Evolutionary conservation across 106 monocot genomes (phyloP), one percentile per base, ranked within the genome.

Genomic region (Acanthochlamys bracteata): DNA sequence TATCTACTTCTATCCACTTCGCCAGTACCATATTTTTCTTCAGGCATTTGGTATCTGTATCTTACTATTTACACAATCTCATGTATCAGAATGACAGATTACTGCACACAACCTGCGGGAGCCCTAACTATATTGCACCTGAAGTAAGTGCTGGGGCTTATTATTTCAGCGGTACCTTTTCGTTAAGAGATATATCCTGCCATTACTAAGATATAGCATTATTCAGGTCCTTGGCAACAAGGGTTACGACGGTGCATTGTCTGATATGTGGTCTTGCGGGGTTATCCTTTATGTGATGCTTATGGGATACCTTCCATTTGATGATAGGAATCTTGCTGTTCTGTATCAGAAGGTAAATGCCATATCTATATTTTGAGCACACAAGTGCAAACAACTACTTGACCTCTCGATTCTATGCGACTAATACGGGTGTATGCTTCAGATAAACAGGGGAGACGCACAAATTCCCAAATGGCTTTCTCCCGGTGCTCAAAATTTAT

Each of bases 241-340:
- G 80, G 91, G 96, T 24, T 98, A 98, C 45, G 85, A 98, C 72
- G 96, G 96, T 54, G 80, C 83, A 14, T 67, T 72, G 66, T 91
- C 96, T 19, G 96, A 98, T 74, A 73, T 88, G 25, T 98, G 96
- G 91, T 98, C 96, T 26, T 98, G 96, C 43, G 96, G 95, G 25
- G 96, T 98, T 39, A 92, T 92, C 58, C 75, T 98, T 3, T 92
- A 88, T 73, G 76, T 88, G 10, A 76, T 92, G 59, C 96, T 98
- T 57, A 70, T 78, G 0, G 96, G 91, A 39, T 65, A 54, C 63
- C 91, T 98, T 52, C 96, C 96, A 20, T 98, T 98, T 41, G 88
- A 91, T 47, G 96, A 98, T 60, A 73, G 96, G 60, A 98, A 98
- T 69, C 63, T 98, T 15, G 88, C 76, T 4, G 91, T 88, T 65